Evolutionary conservation across 495 filamentous ascomycete genomes (phyloP), one percentile per base, ranked within the genome.

Genomic region (Monascus purpureus): DNA sequence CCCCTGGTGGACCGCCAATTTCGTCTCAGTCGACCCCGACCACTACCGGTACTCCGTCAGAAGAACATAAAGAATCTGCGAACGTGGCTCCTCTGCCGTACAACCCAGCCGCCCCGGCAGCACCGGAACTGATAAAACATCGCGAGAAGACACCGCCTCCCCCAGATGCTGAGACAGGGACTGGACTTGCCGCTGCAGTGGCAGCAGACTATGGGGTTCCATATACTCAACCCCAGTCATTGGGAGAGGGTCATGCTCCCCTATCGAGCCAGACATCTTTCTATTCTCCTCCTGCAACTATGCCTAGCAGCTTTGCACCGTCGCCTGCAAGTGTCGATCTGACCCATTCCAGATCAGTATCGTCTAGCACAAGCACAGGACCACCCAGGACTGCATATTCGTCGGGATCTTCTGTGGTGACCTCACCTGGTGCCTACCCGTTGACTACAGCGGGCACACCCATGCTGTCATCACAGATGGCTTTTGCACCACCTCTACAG

Each of bases 81-180:
- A 61, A 45, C 28, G 75, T 70, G 31, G 63, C 67, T n/a, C 81
- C 83, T n/a, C 69, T 90, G 32, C 72, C 83, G 2, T 94, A 94
- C 43, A 94, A 94, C 52, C 86, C 86, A 1, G 84, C 86, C 0
- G 84, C 86, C 1, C 86, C 86, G 8, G 63, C 86, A 2, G 82
- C 82, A 1, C 81, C 86, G 2, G 86, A 94, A 47, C 74, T 73
- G 9, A 79, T 92, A 42, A 67, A 74, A 32, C 72, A 86, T 42
- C 74, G 86, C 29, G 85, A 94, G 57, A 90, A 93, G 63, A 93
- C 86, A 0, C 85, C 84, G 6, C 86, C 86, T 5, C 79, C 79
- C 18, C 67, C 70, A 9, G 80, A 88, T 43, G 80, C 76, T 18
- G 73, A 61, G 25, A 57, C 59, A 18, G 74, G 77, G 8, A 85